Evolutionary conservation across 176 grass and related monocot species (phyloP).

Genomic region (Metroxylon sagu): DNA sequence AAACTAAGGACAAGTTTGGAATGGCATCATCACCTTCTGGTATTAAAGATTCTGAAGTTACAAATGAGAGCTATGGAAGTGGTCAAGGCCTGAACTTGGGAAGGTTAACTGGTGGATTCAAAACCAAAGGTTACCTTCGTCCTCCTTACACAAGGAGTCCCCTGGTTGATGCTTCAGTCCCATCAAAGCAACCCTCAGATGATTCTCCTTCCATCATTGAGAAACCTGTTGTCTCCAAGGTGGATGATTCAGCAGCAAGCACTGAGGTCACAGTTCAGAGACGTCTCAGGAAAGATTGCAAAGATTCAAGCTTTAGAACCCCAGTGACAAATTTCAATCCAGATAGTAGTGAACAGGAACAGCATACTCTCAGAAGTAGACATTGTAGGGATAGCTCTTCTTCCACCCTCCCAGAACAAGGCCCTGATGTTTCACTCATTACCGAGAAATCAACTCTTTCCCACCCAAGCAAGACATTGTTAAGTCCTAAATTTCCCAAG

Average conservation of each 20-base stretch:
- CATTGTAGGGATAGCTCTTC: neutral
- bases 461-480: neutral
- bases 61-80: conserved; percentile 32
- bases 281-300: neutral
- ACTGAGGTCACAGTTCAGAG: neutral
- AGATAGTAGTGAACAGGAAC: neutral
- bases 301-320: neutral
- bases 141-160: conserved; percentile 34
- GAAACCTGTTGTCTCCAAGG: conserved; percentile 26
- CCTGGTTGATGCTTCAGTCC: conserved; percentile 13
- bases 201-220: conserved; percentile 33
- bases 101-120: conserved; percentile 72
- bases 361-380: no score
- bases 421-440: neutral
- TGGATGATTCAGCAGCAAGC: conserved; percentile 9
- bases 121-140: conserved; percentile 45
- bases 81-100: conserved; percentile 41
- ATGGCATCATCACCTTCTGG: conserved; percentile 1
- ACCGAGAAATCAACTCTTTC: neutral
- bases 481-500: neutral
- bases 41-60: conserved; percentile 23
- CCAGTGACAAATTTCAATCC: neutral
- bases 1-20: conserved; percentile 7
- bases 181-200: conserved; percentile 26
- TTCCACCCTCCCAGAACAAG: neutral